Evolutionary conservation across 2,329 filamentous ascomycete species (phyloP).

Genomic region (Neoarthrinium moseri): DNA sequence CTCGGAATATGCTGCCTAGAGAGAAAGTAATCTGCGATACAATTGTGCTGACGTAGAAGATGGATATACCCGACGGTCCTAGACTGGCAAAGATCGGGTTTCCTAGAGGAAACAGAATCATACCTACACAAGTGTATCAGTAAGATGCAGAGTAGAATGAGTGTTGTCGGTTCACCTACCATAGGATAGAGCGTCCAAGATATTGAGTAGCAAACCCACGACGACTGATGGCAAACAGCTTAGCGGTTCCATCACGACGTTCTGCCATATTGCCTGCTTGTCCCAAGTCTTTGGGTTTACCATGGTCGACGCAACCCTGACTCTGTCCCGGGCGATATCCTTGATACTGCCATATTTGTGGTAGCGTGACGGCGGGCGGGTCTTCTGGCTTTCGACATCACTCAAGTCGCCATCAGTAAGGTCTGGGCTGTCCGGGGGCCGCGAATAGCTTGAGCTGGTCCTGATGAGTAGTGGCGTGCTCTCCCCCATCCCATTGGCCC

Average conservation of each 20-base stretch:
- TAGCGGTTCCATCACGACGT: conserved; percentile 63
- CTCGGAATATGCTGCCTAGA: conserved; percentile 80
- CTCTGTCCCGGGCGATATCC: conserved; percentile 14
- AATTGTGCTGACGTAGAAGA: conserved; percentile 98
- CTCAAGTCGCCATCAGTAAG: conserved; percentile 23
- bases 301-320: conserved; percentile 28
- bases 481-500: conserved; percentile 28
- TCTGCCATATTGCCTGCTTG: conserved; percentile 60
- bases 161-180: conserved; percentile 44
- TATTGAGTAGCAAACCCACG: conserved; percentile 84
- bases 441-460: conserved; percentile 27
- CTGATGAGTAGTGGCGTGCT: conserved; percentile 45
- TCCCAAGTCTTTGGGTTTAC: conserved; percentile 73
- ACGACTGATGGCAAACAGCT: conserved; percentile 81
- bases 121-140: conserved; percentile 49
- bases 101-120: conserved; percentile 93
- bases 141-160: not conserved
- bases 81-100: conserved; percentile 81
- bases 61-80: conserved; percentile 91
- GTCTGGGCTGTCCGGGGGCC: conserved; percentile 22
- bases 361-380: conserved; percentile 16
- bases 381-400: conserved; percentile 54
- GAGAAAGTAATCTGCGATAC: conserved; percentile 91
- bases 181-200: conserved; percentile 92
- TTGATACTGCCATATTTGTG: conserved; percentile 24